phyloP scores from a whole-genome alignment of 129 eudicot genomes.

The Glebionis coronaria region DNA sequence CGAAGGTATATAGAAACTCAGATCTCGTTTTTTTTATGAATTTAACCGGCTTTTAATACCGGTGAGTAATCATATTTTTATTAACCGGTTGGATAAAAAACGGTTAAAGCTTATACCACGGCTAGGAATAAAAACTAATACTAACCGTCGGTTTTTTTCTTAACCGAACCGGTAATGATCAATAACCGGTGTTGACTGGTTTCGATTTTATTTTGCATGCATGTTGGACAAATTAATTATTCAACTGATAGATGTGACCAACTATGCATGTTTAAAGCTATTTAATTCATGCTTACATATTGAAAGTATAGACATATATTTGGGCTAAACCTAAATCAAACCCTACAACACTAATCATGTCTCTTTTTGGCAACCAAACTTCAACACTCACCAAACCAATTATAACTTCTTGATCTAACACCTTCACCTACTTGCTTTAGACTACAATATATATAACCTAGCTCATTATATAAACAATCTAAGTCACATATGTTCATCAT shows the following conservation, averaged over 20 bases:
- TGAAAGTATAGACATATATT: neutral
- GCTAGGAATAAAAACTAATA: too few species aligned
- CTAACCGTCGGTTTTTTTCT: too few species aligned
- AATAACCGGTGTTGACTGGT: too few species aligned
- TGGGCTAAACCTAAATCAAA: neutral
- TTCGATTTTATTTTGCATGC: too few species aligned
- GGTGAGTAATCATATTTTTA: too few species aligned
- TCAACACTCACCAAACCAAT: slow-evolving; percentile 31
- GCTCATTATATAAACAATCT: slow-evolving; percentile 21
- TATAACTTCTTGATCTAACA: slow-evolving; percentile 22
- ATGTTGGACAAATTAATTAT: neutral
- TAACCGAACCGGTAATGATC: too few species aligned
- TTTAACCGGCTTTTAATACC: too few species aligned
- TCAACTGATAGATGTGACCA: slow-evolving; percentile 13
- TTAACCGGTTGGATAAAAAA: too few species aligned
- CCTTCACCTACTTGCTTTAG: slow-evolving; percentile 17
- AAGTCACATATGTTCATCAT: neutral
- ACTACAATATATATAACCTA: neutral
- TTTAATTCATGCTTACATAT: slow-evolving; percentile 20
- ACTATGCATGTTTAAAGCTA: neutral
- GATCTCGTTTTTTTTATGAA: too few species aligned
- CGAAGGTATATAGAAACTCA: too few species aligned
- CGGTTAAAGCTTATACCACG: too few species aligned
- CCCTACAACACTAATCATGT: slow-evolving; percentile 8
- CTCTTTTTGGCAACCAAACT: slow-evolving; percentile 35